phyloP scores from a whole-genome alignment of 106 monocot genomes.

The Dioscorea zingiberensis region DNA sequence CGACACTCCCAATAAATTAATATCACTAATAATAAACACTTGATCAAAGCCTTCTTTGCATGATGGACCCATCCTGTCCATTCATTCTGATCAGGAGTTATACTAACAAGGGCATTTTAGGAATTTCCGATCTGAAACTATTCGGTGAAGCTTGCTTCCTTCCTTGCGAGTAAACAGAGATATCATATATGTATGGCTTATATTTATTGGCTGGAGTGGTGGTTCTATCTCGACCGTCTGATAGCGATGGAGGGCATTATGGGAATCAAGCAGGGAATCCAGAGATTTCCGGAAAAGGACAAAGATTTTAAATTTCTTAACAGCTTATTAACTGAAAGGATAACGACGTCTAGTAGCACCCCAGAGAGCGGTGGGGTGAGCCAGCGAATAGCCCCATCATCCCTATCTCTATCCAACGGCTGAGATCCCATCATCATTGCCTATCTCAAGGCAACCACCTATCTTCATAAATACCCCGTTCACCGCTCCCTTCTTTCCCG shows the following conservation, averaged over 20 bases:
- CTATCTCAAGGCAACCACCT: not conserved
- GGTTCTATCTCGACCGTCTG: too few species aligned
- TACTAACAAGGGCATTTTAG: too few species aligned
- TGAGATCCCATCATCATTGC: conserved; percentile 1
- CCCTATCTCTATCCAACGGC: not conserved
- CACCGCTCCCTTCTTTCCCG: not conserved
- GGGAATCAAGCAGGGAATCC: not conserved
- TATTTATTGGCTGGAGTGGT: too few species aligned
- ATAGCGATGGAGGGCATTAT: not conserved
- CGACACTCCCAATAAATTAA: not conserved
- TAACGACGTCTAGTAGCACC: not conserved
- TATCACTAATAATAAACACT: not conserved
- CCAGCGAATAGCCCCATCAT: not conserved
- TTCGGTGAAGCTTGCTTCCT: too few species aligned
- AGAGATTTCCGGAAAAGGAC: not conserved
- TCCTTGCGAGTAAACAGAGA: too few species aligned
- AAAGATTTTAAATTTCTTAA: not conserved
- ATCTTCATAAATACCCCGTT: not conserved
- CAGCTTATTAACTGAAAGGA: not conserved
- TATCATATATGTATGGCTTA: too few species aligned
- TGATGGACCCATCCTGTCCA: too few species aligned
- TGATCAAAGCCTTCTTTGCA: too few species aligned
- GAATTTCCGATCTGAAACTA: too few species aligned
- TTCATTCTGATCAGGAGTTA: too few species aligned
- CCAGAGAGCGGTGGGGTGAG: not conserved